Conservation (phyloP, 2,329 filamentous ascomycete species). For the Huntiella moniliformis region DNA sequence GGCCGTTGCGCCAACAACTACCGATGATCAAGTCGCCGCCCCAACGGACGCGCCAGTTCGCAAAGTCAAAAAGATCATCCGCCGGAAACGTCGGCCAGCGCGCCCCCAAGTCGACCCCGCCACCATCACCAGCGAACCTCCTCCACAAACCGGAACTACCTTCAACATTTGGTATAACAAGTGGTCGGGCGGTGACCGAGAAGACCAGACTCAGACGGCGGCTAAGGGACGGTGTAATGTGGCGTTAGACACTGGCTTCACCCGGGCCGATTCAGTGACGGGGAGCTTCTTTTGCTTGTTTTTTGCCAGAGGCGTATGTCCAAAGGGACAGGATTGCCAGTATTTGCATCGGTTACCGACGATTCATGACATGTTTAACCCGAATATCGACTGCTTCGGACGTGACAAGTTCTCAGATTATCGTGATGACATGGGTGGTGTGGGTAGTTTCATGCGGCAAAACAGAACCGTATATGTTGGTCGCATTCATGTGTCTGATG, state of each 20-base stretch:
- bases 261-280: slow-evolving; percentile 53
- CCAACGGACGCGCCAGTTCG: slow-evolving; percentile 20
- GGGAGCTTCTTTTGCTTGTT: slow-evolving; percentile 87
- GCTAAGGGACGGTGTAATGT: slow-evolving; percentile 79
- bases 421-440: slow-evolving; percentile 92
- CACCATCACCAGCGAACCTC: slow-evolving; percentile 64
- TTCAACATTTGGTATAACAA: slow-evolving; percentile 99
- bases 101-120: slow-evolving; percentile 78
- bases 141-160: slow-evolving; percentile 80
- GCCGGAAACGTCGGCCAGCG: slow-evolving; percentile 79
- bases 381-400: slow-evolving; percentile 88
- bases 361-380: slow-evolving; percentile 77
- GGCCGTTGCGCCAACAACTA: background rate
- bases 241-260: slow-evolving; percentile 60
- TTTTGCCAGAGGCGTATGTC: slow-evolving; percentile 66
- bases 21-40: background rate
- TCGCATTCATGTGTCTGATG: slow-evolving; percentile 84
- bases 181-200: slow-evolving; percentile 87
- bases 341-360: slow-evolving; percentile 80
- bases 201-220: slow-evolving; percentile 70
- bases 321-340: slow-evolving; percentile 80
- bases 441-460: slow-evolving; percentile 81
- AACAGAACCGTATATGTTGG: slow-evolving; percentile 91
- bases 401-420: slow-evolving; percentile 87
- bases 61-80: slow-evolving; percentile 69